Percentiles rank a stretch among this genome's conserved stretches.
Conservation (phyloP, 306 rosid species). For the cucumber (Cucumis sativus) region Cucumber_9930_V3 NC_026657.2:33477001-33477500, state of each 20-base stretch:
- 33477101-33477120: not conserved
- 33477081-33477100: not conserved
- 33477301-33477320: not conserved
- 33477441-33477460: slow-evolving; percentile 1
- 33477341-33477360: slow-evolving; percentile 10
- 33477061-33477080: not conserved
- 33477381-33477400: slow-evolving; percentile 70
- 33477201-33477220: slow-evolving; percentile 67
- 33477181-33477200: slow-evolving; percentile 13
- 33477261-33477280: slow-evolving; percentile 12
- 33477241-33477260: slow-evolving; percentile 70
- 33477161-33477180: not conserved
- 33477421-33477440: slow-evolving; percentile 33
- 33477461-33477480: slow-evolving; percentile 12
- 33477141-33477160: not conserved
- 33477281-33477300: slow-evolving; percentile 3
- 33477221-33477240: slow-evolving; percentile 71
- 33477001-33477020: not conserved
- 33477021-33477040: not conserved
- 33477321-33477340: not conserved
- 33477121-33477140: not conserved
- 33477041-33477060: not conserved
- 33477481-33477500: not conserved
- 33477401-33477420: slow-evolving; percentile 71
- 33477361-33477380: slow-evolving; percentile 50